phyloP scores from a whole-genome alignment of 164 flowering plant genomes.

The Aristolochia contorta region DNA sequence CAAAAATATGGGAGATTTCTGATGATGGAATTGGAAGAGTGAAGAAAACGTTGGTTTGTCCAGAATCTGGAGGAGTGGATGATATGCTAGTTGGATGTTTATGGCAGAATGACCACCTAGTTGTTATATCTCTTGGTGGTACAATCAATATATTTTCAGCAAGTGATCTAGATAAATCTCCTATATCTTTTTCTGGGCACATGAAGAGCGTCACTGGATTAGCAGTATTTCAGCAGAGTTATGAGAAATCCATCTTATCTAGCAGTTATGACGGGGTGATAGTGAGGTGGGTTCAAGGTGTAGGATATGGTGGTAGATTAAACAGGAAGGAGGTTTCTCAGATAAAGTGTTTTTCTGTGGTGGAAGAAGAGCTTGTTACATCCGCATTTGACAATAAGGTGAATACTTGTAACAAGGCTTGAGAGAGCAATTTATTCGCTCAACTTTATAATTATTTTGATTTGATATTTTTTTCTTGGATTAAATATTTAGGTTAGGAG shows the following conservation, averaged over 20 bases:
- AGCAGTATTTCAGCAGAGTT: slow-evolving; percentile 38
- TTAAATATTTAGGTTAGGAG: slow-evolving; percentile 49
- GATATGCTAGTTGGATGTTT: slow-evolving; percentile 98
- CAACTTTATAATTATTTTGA: neutral
- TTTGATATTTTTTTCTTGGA: neutral
- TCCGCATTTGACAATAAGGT: slow-evolving; percentile 95
- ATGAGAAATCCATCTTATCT: slow-evolving; percentile 53
- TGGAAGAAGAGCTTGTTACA: slow-evolving; percentile 64
- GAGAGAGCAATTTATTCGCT: neutral
- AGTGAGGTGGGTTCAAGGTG: slow-evolving; percentile 79
- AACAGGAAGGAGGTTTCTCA: slow-evolving; percentile 69
- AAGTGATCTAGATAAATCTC: slow-evolving; percentile 66
- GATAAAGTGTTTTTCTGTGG: slow-evolving; percentile 77
- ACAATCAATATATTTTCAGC: slow-evolving; percentile 68
- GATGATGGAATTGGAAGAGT: slow-evolving; percentile 70
- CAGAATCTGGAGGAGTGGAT: slow-evolving; percentile 85
- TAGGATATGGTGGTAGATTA: slow-evolving; percentile 70
- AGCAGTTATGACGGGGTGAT: slow-evolving; percentile 92
- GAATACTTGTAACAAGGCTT: neutral
- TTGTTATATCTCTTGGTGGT: slow-evolving; percentile 93
- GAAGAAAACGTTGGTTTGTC: slow-evolving; percentile 49
- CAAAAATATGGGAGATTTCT: slow-evolving; percentile 84
- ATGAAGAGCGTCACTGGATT: slow-evolving; percentile 69
- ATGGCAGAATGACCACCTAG: slow-evolving; percentile 84
- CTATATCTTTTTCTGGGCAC: slow-evolving; percentile 72